Evolutionary conservation across 345 rosid genomes (phyloP).

Genomic region (Viola odorata): DNA sequence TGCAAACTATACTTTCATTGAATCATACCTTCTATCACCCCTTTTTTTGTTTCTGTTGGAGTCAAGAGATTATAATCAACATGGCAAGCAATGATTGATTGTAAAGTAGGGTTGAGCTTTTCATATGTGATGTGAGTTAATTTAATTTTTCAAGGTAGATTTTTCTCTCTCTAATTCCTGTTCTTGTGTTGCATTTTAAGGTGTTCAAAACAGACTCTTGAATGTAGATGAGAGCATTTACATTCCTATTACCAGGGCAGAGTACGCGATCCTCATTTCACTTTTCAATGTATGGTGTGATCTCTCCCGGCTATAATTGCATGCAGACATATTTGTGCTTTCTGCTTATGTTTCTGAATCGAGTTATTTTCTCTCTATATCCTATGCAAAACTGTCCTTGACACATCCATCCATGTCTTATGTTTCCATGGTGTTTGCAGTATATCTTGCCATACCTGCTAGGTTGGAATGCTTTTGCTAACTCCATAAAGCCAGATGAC

Average conservation of each 20-base stretch:
- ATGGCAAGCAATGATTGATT: too few relatives aligned
- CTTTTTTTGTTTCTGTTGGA: neutral
- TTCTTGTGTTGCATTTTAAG: constrained; percentile 30
- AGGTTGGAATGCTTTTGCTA: constrained; percentile 78
- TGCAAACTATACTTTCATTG: neutral
- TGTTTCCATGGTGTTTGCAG: constrained; percentile 31
- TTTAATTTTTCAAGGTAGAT: neutral
- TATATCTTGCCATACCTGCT: constrained; percentile 69
- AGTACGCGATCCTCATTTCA: constrained; percentile 62
- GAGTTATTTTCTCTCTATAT: neutral
- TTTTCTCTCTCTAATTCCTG: constrained; percentile 12
- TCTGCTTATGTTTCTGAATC: neutral
- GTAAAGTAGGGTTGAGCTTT: too few relatives aligned
- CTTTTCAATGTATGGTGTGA: constrained; percentile 58
- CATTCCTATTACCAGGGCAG: constrained; percentile 77
- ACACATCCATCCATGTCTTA: neutral
- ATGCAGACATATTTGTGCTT: neutral
- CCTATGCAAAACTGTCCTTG: neutral
- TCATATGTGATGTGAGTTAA: too few relatives aligned
- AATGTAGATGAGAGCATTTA: constrained; percentile 77
- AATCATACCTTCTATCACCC: neutral
- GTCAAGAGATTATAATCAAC: neutral
- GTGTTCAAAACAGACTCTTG: constrained; percentile 76
- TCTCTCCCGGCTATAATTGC: neutral
- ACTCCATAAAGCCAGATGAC: constrained; percentile 51